These are phyloP conservation scores for Epichloe gansuensis DNA, from an alignment of 2,329 filamentous ascomycete species.

Conservation along the genomic window DNA sequence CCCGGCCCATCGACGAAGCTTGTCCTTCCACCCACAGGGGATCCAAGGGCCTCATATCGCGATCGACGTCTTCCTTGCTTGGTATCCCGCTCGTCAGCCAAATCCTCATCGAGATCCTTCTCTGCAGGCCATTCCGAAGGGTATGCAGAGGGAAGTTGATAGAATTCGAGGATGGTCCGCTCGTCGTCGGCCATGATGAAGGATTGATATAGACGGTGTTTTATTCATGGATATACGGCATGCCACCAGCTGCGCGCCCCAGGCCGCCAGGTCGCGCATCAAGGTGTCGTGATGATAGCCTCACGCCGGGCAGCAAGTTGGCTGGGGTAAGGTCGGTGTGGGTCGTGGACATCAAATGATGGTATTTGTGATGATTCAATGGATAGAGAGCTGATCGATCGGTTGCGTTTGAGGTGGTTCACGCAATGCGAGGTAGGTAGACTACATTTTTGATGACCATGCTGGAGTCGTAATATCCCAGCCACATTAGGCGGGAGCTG, in stretches of 20 bases:
- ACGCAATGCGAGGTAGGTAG: not conserved
- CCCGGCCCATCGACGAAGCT: conserved; percentile 25
- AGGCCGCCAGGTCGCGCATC: not conserved
- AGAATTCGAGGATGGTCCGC: conserved; percentile 72
- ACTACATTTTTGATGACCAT: not conserved
- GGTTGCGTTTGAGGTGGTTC: too few species aligned
- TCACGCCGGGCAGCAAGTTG: not conserved
- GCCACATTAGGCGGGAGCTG: conserved; percentile 1
- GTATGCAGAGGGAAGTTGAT: conserved; percentile 67
- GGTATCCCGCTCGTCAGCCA: conserved; percentile 40
- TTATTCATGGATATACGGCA: not conserved
- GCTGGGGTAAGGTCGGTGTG: not conserved
- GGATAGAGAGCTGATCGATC: not conserved
- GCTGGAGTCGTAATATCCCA: not conserved
- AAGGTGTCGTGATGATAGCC: not conserved
- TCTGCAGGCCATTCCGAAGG: conserved; percentile 80
- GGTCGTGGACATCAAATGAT: not conserved
- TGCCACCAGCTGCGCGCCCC: not conserved
- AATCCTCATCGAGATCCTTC: conserved; percentile 57
- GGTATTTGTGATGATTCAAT: not conserved
- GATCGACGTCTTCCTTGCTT: conserved; percentile 54
- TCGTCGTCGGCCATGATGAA: conserved; percentile 56
- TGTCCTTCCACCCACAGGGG: conserved; percentile 55
- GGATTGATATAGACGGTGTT: not conserved
- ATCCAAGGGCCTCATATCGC: conserved; percentile 74